Percentiles rank a stretch among this genome's conserved stretches.
These are phyloP conservation scores for Triticum dicoccoides DNA, from an alignment of 176 grass and related monocot genomes.

Conservation along the genomic window DNA sequence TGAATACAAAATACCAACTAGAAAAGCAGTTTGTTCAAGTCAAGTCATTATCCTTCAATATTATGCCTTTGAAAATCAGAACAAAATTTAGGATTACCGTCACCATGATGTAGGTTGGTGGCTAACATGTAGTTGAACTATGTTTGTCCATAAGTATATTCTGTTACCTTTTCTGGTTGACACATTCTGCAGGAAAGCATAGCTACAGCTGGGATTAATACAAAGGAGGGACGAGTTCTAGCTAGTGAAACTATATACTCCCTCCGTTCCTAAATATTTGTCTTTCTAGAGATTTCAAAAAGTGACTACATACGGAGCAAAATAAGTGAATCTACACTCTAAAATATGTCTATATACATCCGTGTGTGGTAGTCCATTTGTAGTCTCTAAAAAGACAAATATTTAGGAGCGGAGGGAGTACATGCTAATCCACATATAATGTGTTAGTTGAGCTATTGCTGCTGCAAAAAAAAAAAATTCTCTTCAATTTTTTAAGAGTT, in stretches of 20 bases:
- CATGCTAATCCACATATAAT: neutral
- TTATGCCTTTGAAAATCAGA: neutral
- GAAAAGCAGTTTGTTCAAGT: constrained; percentile 6
- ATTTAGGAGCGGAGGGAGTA: too few species aligned
- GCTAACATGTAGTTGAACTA: constrained; percentile 10
- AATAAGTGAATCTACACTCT: too few species aligned
- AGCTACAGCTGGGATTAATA: neutral
- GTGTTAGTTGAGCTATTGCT: neutral
- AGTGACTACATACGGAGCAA: too few species aligned
- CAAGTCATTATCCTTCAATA: neutral
- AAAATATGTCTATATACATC: too few species aligned
- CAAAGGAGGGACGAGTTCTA: neutral
- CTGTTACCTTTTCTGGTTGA: neutral
- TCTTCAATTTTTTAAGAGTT: neutral
- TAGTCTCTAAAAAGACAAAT: too few species aligned
- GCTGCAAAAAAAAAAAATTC: neutral
- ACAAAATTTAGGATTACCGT: neutral
- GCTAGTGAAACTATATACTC: neutral
- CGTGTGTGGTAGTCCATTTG: too few species aligned
- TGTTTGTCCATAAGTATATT: neutral
- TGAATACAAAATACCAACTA: constrained; percentile 13
- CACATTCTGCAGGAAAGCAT: neutral
- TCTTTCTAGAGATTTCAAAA: too few species aligned
- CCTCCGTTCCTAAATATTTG: too few species aligned
- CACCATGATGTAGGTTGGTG: neutral